Percentiles rank a stretch among this genome's conserved stretches.
Evolutionary conservation across 805 yeast species (phyloP).

Genomic region (Kazachstania viticola): DNA sequence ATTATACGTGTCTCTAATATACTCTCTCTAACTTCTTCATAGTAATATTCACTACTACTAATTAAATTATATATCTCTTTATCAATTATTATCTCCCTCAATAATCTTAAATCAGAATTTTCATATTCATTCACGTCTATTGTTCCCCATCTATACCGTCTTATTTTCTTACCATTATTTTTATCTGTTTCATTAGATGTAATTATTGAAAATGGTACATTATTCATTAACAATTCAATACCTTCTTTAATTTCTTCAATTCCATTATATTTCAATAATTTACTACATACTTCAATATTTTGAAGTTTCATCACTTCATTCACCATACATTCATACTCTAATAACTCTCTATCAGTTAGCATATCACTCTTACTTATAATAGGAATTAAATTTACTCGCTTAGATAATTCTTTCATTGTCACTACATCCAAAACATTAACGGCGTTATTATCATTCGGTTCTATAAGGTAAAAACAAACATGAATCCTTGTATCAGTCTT

Average conservation of each 20-base stretch:
- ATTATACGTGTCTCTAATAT: constrained; percentile 40
- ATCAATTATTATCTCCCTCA: constrained; percentile 55
- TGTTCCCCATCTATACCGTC: constrained; percentile 77
- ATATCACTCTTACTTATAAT: constrained; percentile 75
- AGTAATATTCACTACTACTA: constrained; percentile 46
- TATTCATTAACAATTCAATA: constrained; percentile 27
- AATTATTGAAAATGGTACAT: constrained; percentile 62
- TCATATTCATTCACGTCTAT: constrained; percentile 69
- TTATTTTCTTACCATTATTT: constrained; percentile 39
- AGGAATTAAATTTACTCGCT: constrained; percentile 72
- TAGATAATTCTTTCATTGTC: constrained; percentile 57
- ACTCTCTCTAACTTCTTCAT: constrained; percentile 53
- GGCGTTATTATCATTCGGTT: constrained; percentile 53
- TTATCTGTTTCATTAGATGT: constrained; percentile 45
- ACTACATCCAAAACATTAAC: constrained; percentile 52
- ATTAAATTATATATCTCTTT: constrained; percentile 70
- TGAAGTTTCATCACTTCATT: constrained; percentile 40
- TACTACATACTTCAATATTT: constrained; percentile 47
- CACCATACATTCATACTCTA: constrained; percentile 41
- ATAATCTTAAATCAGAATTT: constrained; percentile 64
- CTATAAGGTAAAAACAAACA: constrained; percentile 72
- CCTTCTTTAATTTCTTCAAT: constrained; percentile 19
- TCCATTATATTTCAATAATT: constrained; percentile 27
- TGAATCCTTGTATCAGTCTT: constrained; percentile 63
- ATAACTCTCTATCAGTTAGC: constrained; percentile 40